Evolutionary conservation across 1,284 basidiomycete genomes (phyloP).

Genomic region (Inonotus obliquus): DNA sequence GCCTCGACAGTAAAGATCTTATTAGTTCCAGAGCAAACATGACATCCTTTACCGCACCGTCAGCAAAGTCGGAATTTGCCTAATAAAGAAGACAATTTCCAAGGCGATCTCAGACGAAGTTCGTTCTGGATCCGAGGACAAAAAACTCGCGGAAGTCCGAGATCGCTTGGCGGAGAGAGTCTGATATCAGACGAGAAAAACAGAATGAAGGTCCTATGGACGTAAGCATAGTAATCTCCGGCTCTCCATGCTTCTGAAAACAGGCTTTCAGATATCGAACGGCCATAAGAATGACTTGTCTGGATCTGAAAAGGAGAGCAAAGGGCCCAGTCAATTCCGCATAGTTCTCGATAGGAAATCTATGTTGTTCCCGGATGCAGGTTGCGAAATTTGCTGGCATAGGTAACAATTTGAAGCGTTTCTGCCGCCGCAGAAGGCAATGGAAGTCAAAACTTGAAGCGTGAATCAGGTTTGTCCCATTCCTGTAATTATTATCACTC

Average conservation of each 20-base stretch:
- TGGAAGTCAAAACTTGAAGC: conserved; percentile 70
- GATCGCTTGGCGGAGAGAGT: conserved; percentile 70
- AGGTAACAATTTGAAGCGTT: conserved; percentile 56
- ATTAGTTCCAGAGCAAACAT: conserved; percentile 61
- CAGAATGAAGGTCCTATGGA: conserved; percentile 61
- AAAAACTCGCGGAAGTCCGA: conserved; percentile 78
- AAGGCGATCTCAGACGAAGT: conserved; percentile 80
- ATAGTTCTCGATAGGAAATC: conserved; percentile 65
- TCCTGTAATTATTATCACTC: not conserved
- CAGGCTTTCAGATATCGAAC: conserved; percentile 48
- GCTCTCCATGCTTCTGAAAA: too few species aligned
- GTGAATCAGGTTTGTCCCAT: conserved; percentile 27
- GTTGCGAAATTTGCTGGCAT: conserved; percentile 69
- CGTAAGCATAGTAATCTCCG: conserved; percentile 31
- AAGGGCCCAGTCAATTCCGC: conserved; percentile 52
- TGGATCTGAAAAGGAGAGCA: not conserved
- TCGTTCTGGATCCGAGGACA: conserved; percentile 79
- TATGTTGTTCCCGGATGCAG: conserved; percentile 50
- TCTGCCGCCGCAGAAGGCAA: conserved; percentile 43
- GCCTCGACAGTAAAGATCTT: too few species aligned
- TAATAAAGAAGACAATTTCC: conserved; percentile 90
- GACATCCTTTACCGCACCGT: conserved; percentile 86
- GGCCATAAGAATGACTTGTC: conserved; percentile 20
- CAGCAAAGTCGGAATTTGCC: conserved; percentile 64
- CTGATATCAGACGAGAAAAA: conserved; percentile 50